phyloP scores from a whole-genome alignment of 1,139 yeast genomes.

The Pichia sp. region DNA sequence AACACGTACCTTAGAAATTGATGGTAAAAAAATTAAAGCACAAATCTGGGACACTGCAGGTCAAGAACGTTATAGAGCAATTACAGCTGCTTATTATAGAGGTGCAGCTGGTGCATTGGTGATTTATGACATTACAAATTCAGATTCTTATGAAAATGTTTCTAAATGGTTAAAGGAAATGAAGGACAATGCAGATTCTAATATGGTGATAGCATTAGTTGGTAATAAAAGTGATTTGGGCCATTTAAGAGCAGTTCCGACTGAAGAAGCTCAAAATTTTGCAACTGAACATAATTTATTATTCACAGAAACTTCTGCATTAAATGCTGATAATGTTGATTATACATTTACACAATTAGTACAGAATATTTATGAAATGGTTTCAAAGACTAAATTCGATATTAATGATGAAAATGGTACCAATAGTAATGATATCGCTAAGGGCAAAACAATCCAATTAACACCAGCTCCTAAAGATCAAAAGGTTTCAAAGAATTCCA shows the following conservation, averaged over 20 bases:
- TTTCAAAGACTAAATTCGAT: conserved; percentile 80
- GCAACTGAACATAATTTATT: conserved; percentile 89
- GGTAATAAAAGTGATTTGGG: conserved; percentile 96
- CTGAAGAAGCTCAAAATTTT: conserved; percentile 94
- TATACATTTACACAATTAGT: conserved; percentile 87
- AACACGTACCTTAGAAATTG: conserved; percentile 90
- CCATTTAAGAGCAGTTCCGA: conserved; percentile 94
- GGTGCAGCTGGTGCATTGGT: conserved; percentile 98
- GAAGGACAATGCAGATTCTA: conserved; percentile 95
- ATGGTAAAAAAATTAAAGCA: conserved; percentile 92
- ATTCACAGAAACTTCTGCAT: conserved; percentile 96
- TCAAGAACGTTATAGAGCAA: conserved; percentile 96
- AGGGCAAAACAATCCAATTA: conserved; percentile 85
- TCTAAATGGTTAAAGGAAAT: conserved; percentile 93
- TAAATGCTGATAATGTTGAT: conserved; percentile 93
- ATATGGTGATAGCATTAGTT: conserved; percentile 91
- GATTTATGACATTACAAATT: conserved; percentile 91
- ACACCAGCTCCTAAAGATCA: conserved; percentile 89
- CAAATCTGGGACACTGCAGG: conserved; percentile 99
- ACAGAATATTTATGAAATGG: conserved; percentile 90
- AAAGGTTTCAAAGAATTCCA: conserved; percentile 54
- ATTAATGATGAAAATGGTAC: conserved; percentile 47
- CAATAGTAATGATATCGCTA: conserved; percentile 34
- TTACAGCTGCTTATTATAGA: conserved; percentile 93
- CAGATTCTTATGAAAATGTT: conserved; percentile 88